Evolutionary conservation across 2,329 filamentous ascomycete genomes (phyloP), one percentile per base, ranked within the genome.

Genomic region (Cercospora sp.): DNA sequence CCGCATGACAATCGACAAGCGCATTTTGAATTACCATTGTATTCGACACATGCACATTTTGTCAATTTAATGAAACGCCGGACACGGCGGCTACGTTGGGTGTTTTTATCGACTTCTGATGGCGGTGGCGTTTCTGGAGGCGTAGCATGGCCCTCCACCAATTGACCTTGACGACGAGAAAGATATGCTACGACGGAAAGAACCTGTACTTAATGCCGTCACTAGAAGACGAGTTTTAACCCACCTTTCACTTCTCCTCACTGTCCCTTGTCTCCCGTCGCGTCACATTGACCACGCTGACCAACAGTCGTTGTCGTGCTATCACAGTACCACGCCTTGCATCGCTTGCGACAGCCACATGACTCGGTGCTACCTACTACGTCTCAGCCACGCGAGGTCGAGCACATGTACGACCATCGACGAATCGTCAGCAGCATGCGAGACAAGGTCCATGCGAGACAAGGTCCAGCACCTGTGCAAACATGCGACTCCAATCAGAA

Each of bases 211-310:
- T 68, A 61, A 68, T 65, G 66, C 57, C 21, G 60, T 62, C 66
- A 40, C 66, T 61, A 65, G 66, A 68, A 65, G 66, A 62, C 57
- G 66, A 68, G 16, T 68, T 68, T 65, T 59, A 64, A 67, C 61
- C 59, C 65, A 40, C 51, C 34, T 34, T 67, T 67, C 61, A 49
- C 53, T 67, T 67, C 61, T 64, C 58, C 30, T 9, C 21, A 26
- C 34, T 8, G 5, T 61, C 18, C 28, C 45, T 51, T 13, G 45
- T 26, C 45, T 51, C 21, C 18, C 26, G 45, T 13, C 18, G 10
- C 45, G 45, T 26, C 18, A 24, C 45, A 24, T 16, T 8, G 45
- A 3, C 45, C 0, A 12, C 9, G 45, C 45, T 51, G 45, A 51
- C 45, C n/a, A 12, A 24, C 3, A 24, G n/a, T 24, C 45, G 45